Conservation (phyloP, 2,329 filamentous ascomycete genomes). For the Epicoccum sorghinum region DNA sequence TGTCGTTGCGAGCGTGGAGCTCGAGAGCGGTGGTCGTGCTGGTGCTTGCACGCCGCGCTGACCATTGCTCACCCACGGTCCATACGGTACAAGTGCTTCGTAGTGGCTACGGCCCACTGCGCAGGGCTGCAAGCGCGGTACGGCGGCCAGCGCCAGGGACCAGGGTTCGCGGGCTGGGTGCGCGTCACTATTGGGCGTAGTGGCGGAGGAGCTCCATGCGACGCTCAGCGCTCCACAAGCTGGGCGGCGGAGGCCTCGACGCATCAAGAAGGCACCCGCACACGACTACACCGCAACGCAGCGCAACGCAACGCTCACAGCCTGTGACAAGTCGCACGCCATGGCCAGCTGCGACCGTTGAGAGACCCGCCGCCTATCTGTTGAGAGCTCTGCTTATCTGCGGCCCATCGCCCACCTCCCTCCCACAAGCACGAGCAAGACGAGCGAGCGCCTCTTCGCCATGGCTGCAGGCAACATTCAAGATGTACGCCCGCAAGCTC, state of each 20-base stretch:
- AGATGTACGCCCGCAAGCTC: conserved; percentile 13
- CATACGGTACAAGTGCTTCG: no score
- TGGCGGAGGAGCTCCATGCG: neutral
- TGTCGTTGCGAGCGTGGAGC: neutral
- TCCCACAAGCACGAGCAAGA: neutral
- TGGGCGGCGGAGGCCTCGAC: conserved; percentile 1
- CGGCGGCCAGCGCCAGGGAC: neutral
- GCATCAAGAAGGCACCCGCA: conserved; percentile 6
- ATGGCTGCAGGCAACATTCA: conserved; percentile 41
- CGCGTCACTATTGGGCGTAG: neutral
- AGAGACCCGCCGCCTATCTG: conserved; percentile 1
- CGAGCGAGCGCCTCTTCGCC: conserved; percentile 5
- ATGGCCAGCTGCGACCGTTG: conserved; percentile 32
- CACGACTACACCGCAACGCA: conserved; percentile 10
- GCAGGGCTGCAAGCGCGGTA: no score
- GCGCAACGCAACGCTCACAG: conserved; percentile 20
- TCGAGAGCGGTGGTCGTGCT: neutral
- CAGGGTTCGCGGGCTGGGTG: neutral
- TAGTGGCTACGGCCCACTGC: no score
- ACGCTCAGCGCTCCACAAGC: conserved; percentile 17
- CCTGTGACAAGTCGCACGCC: conserved; percentile 11
- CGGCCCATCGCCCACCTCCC: neutral
- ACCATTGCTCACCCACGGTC: neutral
- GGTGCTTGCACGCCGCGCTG: neutral
- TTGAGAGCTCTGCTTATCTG: neutral